phyloP scores from a whole-genome alignment of 2,329 filamentous ascomycete genomes.

The Claviceps capensis region DNA sequence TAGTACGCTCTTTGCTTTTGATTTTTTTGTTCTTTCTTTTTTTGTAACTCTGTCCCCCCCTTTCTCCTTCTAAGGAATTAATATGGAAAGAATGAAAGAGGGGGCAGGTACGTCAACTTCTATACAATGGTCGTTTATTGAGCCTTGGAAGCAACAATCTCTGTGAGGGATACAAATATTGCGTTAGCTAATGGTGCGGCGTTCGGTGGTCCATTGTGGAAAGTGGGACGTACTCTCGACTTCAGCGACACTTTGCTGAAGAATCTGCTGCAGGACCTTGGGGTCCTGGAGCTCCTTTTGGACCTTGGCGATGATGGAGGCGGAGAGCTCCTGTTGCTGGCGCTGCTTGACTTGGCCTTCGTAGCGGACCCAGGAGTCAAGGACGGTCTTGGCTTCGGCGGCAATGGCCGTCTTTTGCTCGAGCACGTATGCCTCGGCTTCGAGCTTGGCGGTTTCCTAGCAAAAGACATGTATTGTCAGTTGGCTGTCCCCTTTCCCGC shows the following conservation, averaged over 20 bases:
- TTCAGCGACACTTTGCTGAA: conserved; percentile 90
- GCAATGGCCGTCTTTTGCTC: conserved; percentile 92
- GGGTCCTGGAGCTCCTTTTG: conserved; percentile 98
- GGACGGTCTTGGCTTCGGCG: conserved; percentile 82
- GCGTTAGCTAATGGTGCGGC: neutral
- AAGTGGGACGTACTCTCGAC: conserved; percentile 62
- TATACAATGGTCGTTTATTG: neutral
- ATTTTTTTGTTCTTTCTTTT: neutral
- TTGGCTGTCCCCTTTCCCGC: no score
- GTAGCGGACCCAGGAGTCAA: conserved; percentile 98
- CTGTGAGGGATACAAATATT: neutral
- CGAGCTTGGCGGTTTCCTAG: conserved; percentile 91
- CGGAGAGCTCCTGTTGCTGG: conserved; percentile 91
- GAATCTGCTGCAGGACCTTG: conserved; percentile 91
- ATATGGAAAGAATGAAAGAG: neutral
- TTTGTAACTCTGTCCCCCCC: neutral
- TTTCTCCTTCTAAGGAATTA: neutral
- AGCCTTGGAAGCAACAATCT: neutral
- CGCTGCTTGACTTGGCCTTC: conserved; percentile 97
- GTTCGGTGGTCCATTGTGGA: neutral
- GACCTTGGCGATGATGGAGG: conserved; percentile 91
- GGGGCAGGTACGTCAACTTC: neutral
- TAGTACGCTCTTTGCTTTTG: neutral
- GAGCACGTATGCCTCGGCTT: conserved; percentile 91
- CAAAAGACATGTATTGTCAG: conserved; percentile 1